phyloP scores from a whole-genome alignment of 192 early-diverging fungal species.

The Phlyctochytrium arcticum region DNA sequence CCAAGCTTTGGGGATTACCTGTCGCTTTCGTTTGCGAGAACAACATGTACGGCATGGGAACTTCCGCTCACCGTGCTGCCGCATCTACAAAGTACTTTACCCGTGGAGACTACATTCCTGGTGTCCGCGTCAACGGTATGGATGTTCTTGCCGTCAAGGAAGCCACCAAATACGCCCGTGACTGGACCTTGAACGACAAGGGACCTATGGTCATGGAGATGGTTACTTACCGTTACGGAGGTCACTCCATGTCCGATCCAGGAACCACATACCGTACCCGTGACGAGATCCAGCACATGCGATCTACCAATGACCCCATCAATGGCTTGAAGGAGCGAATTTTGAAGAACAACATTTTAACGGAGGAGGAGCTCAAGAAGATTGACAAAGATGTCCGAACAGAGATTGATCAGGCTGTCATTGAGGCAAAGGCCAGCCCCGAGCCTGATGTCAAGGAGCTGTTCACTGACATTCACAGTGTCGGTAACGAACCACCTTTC shows the following conservation, averaged over 20 bases:
- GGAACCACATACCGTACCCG: conserved; percentile 98
- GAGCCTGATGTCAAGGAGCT: conserved; percentile 69
- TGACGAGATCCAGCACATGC: conserved; percentile 99
- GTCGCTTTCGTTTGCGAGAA: conserved; percentile 96
- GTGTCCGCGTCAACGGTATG: conserved; percentile 80
- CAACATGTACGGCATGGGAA: conserved; percentile 99
- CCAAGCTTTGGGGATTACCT: conserved; percentile 95
- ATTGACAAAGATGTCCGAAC: conserved; percentile 90
- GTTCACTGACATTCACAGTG: conserved; percentile 79
- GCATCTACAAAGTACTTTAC: conserved; percentile 93
- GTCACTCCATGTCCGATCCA: conserved; percentile 99
- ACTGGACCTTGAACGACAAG: conserved; percentile 76
- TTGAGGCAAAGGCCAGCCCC: conserved; percentile 73
- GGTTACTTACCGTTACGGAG: conserved; percentile 98
- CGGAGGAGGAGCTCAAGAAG: conserved; percentile 88
- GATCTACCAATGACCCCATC: conserved; percentile 89
- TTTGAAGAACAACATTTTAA: conserved; percentile 60
- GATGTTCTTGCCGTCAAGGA: conserved; percentile 89
- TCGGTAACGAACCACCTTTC: conserved; percentile 64
- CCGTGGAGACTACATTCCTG: conserved; percentile 95
- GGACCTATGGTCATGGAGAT: conserved; percentile 94
- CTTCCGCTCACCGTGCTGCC: conserved; percentile 81
- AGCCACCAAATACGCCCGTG: conserved; percentile 78
- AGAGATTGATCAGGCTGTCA: conserved; percentile 80
- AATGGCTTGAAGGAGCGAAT: conserved; percentile 84